A percentile compares a stretch with the other conserved stretches of the same genome.
These are phyloP conservation scores for Aureobasidium sp. DNA, from an alignment of 2,329 filamentous ascomycete genomes.

Conservation along the genomic window DNA sequence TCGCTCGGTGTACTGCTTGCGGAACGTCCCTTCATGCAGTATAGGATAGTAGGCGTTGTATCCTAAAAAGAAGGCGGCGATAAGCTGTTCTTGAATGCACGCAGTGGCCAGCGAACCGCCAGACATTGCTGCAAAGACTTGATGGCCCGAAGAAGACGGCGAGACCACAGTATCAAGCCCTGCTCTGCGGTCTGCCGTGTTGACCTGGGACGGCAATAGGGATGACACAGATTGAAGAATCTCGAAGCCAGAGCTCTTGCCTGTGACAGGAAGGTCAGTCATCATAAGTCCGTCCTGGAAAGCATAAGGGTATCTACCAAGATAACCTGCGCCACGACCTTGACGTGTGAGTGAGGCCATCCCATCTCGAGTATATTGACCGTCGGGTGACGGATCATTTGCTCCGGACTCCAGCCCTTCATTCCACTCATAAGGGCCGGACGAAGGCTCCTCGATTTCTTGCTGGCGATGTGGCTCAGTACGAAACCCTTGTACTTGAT, in stretches of 20 bases:
- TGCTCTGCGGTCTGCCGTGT: background rate
- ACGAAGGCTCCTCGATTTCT: slow-evolving; percentile 1
- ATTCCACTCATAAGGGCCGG: slow-evolving; percentile 14
- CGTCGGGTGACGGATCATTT: background rate
- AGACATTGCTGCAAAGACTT: background rate
- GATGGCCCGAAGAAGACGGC: background rate
- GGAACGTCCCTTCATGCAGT: slow-evolving; percentile 42
- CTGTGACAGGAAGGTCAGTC: background rate
- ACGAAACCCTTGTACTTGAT: background rate
- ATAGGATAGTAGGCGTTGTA: slow-evolving; percentile 44
- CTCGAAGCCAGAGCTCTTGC: slow-evolving; percentile 19
- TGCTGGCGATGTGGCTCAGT: background rate
- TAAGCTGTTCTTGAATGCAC: background rate
- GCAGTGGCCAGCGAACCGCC: background rate
- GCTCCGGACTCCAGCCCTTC: background rate
- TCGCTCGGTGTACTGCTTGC: slow-evolving; percentile 37
- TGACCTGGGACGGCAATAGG: slow-evolving; percentile 12
- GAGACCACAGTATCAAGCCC: background rate
- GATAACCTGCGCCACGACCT: slow-evolving; percentile 36
- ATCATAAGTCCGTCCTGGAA: background rate
- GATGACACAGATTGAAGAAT: slow-evolving; percentile 19
- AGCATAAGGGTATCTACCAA: slow-evolving; percentile 30
- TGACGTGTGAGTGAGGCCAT: slow-evolving; percentile 31
- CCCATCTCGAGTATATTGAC: slow-evolving; percentile 20
- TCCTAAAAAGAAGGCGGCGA: slow-evolving; percentile 38